These are phyloP conservation scores for Pseudogymnoascus sp. DNA, from an alignment of 2,329 filamentous ascomycete genomes.

Conservation along the genomic window DNA sequence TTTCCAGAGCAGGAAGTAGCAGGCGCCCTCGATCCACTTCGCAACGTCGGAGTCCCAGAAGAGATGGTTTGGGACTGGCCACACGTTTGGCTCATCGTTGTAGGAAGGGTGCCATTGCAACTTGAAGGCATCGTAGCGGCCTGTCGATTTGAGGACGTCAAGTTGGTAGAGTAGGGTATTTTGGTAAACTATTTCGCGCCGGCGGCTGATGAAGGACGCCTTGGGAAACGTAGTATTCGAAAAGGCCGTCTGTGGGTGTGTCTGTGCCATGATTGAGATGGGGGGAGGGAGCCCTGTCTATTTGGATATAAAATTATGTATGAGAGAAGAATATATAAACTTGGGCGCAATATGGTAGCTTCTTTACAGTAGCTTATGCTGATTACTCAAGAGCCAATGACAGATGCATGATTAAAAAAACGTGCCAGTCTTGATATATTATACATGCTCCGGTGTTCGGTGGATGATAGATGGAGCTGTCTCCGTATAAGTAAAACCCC, in stretches of 20 bases:
- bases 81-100: constrained; percentile 38
- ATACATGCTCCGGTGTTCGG: neutral
- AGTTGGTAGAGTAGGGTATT: constrained; percentile 44
- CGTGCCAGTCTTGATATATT: neutral
- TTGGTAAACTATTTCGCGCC: constrained; percentile 34
- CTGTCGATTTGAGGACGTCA: constrained; percentile 42
- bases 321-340: neutral
- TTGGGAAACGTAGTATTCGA: constrained; percentile 26
- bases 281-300: neutral
- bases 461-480: neutral
- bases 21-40: constrained; percentile 56
- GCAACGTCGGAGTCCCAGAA: constrained; percentile 52
- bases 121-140: constrained; percentile 49
- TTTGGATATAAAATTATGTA: neutral
- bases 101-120: constrained; percentile 48
- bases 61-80: constrained; percentile 48
- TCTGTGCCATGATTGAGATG: constrained; percentile 21
- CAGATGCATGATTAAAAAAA: neutral
- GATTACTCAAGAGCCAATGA: neutral
- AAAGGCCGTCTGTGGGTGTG: constrained; percentile 36
- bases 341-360: neutral
- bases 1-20: constrained; percentile 41
- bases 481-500: neutral
- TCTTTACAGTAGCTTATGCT: neutral
- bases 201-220: constrained; percentile 28